Conservation (phyloP, 2,329 filamentous ascomycete species). For the Phyllosticta citriasiana region DNA sequence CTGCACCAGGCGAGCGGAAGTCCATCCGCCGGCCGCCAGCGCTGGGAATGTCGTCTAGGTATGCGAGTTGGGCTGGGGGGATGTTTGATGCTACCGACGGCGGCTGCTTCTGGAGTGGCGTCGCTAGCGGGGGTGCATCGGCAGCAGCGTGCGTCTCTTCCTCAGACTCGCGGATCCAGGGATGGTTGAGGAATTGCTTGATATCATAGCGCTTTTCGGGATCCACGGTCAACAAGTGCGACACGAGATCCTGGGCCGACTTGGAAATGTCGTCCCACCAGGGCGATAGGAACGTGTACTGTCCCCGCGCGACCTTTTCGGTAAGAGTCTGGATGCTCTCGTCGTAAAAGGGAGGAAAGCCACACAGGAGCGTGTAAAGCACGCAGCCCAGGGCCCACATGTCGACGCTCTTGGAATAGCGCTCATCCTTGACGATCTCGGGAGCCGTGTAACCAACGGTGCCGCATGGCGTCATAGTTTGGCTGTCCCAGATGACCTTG, state of each 20-base stretch:
- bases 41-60: slow-evolving; percentile 47
- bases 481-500: slow-evolving; percentile 95
- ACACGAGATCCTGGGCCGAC: slow-evolving; percentile 85
- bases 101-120: slow-evolving; percentile 52
- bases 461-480: slow-evolving; percentile 98
- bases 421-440: slow-evolving; percentile 97
- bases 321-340: slow-evolving; percentile 95
- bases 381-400: slow-evolving; percentile 99
- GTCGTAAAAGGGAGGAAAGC: slow-evolving; percentile 97
- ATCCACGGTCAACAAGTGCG: slow-evolving; percentile 86
- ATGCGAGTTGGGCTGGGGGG: slow-evolving; percentile 39
- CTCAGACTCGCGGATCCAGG: slow-evolving; percentile 71
- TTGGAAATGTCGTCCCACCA: slow-evolving; percentile 99
- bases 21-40: slow-evolving; percentile 60
- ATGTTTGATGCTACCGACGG: slow-evolving; percentile 13
- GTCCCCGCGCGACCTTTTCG: slow-evolving; percentile 91
- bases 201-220: slow-evolving; percentile 94
- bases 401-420: slow-evolving; percentile 96
- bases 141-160: slow-evolving; percentile 57
- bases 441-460: slow-evolving; percentile 97
- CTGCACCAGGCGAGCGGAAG: slow-evolving; percentile 88
- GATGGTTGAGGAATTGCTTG: slow-evolving; percentile 83
- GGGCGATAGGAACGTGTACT: slow-evolving; percentile 94
- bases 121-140: slow-evolving; percentile 63
- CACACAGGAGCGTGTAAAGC: slow-evolving; percentile 90